phyloP scores from a whole-genome alignment of 163 green algal genomes.

The Chlamydomonas reinhardtii region DNA sequence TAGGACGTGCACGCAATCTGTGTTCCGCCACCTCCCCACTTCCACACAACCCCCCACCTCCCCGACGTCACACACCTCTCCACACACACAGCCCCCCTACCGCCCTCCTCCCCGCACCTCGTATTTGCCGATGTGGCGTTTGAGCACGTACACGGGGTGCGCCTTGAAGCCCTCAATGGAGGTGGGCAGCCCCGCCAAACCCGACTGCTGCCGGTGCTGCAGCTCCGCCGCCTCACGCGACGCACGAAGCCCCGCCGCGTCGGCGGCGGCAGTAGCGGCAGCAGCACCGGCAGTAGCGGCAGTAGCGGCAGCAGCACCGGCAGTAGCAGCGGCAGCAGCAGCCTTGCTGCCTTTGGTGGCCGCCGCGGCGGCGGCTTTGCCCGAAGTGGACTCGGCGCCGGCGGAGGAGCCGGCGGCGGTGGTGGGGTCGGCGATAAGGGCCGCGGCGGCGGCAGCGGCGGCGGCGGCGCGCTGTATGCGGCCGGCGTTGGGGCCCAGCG shows the following conservation, averaged over 20 bases:
- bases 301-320: background rate
- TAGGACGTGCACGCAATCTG: no score
- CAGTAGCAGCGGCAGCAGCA: background rate
- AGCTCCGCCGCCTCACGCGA: conserved; percentile 73
- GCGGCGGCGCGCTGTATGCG: background rate
- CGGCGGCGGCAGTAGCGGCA: conserved; percentile 9
- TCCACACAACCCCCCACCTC: background rate
- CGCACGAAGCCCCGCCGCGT: conserved; percentile 12
- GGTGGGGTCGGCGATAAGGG: background rate
- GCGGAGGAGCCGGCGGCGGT: no score
- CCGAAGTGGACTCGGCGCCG: no score
- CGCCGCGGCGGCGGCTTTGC: background rate
- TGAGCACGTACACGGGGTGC: conserved; percentile 78
- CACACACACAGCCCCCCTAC: background rate
- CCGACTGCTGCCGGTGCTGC: conserved; percentile 22
- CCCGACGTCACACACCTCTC: background rate
- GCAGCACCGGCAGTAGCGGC: no score
- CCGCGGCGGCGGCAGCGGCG: conserved; percentile 15
- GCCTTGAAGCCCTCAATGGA: conserved; percentile 83
- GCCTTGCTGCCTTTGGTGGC: background rate
- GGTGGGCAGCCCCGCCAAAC: conserved; percentile 63
- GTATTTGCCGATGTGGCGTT: conserved; percentile 82
- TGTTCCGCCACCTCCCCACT: no score
- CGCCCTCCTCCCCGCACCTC: conserved; percentile 46
- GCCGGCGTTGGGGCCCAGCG: background rate